These are phyloP conservation scores for Syncephalastrum monosporum DNA, from an alignment of 371 early-diverging fungal genomes.

Conservation along the genomic window DNA sequence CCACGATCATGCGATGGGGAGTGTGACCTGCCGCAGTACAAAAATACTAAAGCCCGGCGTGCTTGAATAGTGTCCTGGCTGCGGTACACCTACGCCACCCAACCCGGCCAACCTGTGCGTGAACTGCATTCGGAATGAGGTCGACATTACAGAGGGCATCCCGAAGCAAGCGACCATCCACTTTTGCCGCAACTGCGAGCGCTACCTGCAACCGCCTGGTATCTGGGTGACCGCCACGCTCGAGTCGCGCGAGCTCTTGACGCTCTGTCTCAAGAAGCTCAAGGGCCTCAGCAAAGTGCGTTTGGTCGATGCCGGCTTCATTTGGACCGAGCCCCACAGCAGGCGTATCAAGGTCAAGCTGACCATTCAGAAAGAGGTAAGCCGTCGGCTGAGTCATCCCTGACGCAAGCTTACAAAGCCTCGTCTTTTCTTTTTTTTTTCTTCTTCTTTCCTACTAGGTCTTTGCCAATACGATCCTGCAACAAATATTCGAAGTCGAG, in stretches of 20 bases:
- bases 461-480: conserved; percentile 91
- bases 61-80: conserved; percentile 88
- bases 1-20: background rate
- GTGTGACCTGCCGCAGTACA: background rate
- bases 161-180: conserved; percentile 94
- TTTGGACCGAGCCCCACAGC: conserved; percentile 99
- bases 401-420: too few relatives aligned
- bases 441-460: conserved; percentile 43
- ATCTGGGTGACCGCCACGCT: conserved; percentile 89
- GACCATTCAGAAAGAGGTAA: conserved; percentile 95
- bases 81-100: conserved; percentile 96
- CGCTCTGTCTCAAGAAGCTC: conserved; percentile 92
- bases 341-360: conserved; percentile 93
- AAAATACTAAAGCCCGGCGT: background rate
- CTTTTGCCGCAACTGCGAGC: conserved; percentile 95
- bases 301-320: conserved; percentile 96
- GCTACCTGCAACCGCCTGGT: conserved; percentile 96
- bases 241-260: conserved; percentile 93
- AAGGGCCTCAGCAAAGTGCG: conserved; percentile 91
- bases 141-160: conserved; percentile 97
- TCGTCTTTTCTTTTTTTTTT: background rate
- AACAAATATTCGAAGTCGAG: conserved; percentile 96
- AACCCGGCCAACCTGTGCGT: conserved; percentile 98
- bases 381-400: background rate
- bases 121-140: conserved; percentile 94